Evolutionary conservation across 176 grass and related monocot species (phyloP), one percentile per base, ranked within the genome.

Genomic region (Chloris gayana): DNA sequence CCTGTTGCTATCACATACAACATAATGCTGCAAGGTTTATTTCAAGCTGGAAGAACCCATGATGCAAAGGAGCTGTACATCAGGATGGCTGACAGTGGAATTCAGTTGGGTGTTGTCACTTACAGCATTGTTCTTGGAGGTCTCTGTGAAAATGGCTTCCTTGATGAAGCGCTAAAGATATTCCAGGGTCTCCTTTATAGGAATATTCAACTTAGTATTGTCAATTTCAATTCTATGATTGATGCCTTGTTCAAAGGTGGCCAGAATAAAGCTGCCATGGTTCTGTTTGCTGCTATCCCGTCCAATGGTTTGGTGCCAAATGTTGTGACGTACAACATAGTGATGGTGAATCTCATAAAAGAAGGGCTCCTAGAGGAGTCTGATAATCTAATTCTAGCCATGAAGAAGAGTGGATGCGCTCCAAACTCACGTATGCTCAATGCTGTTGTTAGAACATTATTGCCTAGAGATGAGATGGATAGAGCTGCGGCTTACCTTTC

Each of bases 61-160:
- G 69, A 14, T 30, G 42, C 69, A 30, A 71, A 49, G 42, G 68
- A 30, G 17, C 42, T 35, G 0, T 82, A 73, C n/a, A 19, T 6
- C 5, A 9, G 2, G 10, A 72, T 82, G 79, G 15, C 61, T 7
- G 1, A 72, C 7, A 72, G 13, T 64, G 69, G 80, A 46, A 64
- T 38, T 1, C 3, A 3, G 0, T 29, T 73, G 41, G 0, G 21
- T 2, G 44, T 82, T 7, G 0, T 0, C 0, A 51, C 42, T 0
- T 49, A 51, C 69, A 37, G 37, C 22, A 51, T 37, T 25, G 35
- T 82, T 22, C 19, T 82, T 4, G 1, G 0, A 32, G 68, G 79
- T 1, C 39, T 81, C 2, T 72, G 67, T 42, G 31, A 41, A 72
- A 72, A 42, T 24, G 25, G n/a, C 1, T 72, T 21, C 3, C 12